Evolutionary conservation across 2,329 filamentous ascomycete genomes (phyloP).

Genomic region (Lasiodiplodia gonubiensis): DNA sequence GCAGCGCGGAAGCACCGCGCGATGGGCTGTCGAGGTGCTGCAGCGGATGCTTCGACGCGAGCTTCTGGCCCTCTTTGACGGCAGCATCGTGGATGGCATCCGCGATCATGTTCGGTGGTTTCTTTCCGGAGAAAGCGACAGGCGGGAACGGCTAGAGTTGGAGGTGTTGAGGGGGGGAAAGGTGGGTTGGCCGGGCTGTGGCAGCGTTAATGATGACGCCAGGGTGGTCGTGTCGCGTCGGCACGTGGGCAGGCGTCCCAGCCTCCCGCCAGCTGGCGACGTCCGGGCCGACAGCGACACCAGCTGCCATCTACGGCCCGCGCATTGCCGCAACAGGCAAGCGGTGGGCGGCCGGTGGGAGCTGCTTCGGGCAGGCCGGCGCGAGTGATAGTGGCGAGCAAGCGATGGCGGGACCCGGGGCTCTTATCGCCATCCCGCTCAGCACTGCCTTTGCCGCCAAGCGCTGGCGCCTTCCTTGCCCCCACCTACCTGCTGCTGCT

Average conservation of each 20-base stretch:
- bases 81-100: background rate
- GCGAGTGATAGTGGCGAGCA: background rate
- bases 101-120: background rate
- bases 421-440: constrained; percentile 4
- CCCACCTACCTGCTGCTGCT: background rate
- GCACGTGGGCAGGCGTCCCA: background rate
- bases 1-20: constrained; percentile 63
- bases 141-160: background rate
- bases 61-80: constrained; percentile 26
- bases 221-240: background rate
- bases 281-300: constrained; percentile 5
- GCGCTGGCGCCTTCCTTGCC: constrained; percentile 7
- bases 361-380: constrained; percentile 14
- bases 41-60: constrained; percentile 60
- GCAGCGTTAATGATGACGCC: background rate
- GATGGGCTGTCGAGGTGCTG: constrained; percentile 72
- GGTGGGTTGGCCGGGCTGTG: background rate
- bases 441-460: constrained; percentile 8
- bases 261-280: background rate
- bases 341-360: background rate
- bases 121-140: background rate
- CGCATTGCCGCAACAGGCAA: constrained; percentile 14
- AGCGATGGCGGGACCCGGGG: background rate
- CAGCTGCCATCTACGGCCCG: constrained; percentile 21
- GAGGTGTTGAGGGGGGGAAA: background rate